Conservation (phyloP, 2,329 filamentous ascomycete species). For the Lachnellula willkommii region DNA sequence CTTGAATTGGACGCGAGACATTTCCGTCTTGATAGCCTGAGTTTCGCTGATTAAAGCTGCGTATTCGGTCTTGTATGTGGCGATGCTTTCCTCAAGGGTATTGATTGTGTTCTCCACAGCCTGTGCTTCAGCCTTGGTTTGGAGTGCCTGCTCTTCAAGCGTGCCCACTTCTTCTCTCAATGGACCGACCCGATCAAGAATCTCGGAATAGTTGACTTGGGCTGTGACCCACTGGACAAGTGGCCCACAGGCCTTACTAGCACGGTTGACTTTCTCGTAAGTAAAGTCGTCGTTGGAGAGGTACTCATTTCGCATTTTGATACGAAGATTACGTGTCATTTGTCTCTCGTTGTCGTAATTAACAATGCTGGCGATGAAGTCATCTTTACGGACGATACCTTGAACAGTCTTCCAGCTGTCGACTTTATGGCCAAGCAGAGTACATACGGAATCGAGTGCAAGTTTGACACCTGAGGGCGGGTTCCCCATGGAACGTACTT, state of each 20-base stretch:
- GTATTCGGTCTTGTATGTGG: slow-evolving; percentile 93
- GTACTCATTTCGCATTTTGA: slow-evolving; percentile 90
- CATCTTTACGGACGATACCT: slow-evolving; percentile 80
- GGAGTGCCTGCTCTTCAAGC: slow-evolving; percentile 80
- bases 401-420: slow-evolving; percentile 90
- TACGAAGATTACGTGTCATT: slow-evolving; percentile 78
- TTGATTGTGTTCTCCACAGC: slow-evolving; percentile 84
- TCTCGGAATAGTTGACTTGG: slow-evolving; percentile 97
- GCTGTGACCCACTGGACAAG: slow-evolving; percentile 96
- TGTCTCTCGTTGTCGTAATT: slow-evolving; percentile 93
- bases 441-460: slow-evolving; percentile 93
- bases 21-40: slow-evolving; percentile 93
- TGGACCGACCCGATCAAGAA: slow-evolving; percentile 88
- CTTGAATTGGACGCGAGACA: slow-evolving; percentile 95
- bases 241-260: slow-evolving; percentile 93
- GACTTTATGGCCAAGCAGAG: slow-evolving; percentile 83
- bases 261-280: slow-evolving; percentile 91
- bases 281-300: slow-evolving; percentile 92
- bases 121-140: slow-evolving; percentile 90
- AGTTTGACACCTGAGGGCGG: slow-evolving; percentile 87
- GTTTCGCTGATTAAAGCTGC: slow-evolving; percentile 94
- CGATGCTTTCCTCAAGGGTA: slow-evolving; percentile 82
- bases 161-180: slow-evolving; percentile 82
- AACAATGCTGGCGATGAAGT: slow-evolving; percentile 97
- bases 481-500: slow-evolving; percentile 95